Percentiles rank a stretch among this genome's conserved stretches.
These are phyloP conservation scores for Alternaria ventricosa DNA, from an alignment of 2,329 filamentous ascomycete species.

Conservation along the genomic window DNA sequence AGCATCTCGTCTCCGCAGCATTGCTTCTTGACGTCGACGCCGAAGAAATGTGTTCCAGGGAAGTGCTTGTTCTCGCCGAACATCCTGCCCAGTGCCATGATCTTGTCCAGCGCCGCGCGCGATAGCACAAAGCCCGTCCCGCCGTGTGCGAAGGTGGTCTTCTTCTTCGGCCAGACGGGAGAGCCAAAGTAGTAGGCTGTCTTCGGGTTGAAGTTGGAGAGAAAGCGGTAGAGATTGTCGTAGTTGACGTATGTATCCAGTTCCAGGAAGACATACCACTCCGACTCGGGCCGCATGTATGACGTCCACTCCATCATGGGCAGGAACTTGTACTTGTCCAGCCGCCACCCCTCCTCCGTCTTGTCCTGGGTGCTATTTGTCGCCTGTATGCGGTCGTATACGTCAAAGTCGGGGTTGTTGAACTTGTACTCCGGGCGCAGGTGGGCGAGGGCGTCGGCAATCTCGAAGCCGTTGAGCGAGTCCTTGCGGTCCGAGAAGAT, in stretches of 20 bases:
- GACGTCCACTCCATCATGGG: conserved; percentile 61
- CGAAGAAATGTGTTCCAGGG: conserved; percentile 45
- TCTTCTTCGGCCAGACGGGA: conserved; percentile 45
- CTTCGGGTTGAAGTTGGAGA: conserved; percentile 45
- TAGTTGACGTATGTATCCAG: conserved; percentile 49
- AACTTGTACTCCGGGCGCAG: conserved; percentile 50
- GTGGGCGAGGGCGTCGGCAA: conserved; percentile 56
- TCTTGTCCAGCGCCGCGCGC: conserved; percentile 57
- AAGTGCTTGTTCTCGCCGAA: conserved; percentile 42
- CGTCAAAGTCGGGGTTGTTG: conserved; percentile 58
- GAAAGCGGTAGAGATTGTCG: conserved; percentile 50
- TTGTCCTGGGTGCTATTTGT: conserved; percentile 47
- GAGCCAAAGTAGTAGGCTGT: conserved; percentile 51
- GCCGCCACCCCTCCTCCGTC: conserved; percentile 59
- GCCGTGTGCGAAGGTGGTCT: conserved; percentile 51
- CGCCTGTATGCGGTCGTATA: conserved; percentile 57
- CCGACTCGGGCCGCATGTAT: conserved; percentile 38
- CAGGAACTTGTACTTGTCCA: conserved; percentile 66
- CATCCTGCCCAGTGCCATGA: conserved; percentile 47
- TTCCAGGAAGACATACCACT: conserved; percentile 49
- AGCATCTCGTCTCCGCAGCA: conserved; percentile 51
- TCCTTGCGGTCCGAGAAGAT: conserved; percentile 67
- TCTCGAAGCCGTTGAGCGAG: conserved; percentile 56
- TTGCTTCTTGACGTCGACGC: conserved; percentile 40
- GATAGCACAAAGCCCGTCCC: conserved; percentile 54